A percentile compares a stretch with the other conserved stretches of the same genome.
Evolutionary conservation across 148 eudicot species (phyloP).

Genomic region (Hydrangea macrophylla): DNA sequence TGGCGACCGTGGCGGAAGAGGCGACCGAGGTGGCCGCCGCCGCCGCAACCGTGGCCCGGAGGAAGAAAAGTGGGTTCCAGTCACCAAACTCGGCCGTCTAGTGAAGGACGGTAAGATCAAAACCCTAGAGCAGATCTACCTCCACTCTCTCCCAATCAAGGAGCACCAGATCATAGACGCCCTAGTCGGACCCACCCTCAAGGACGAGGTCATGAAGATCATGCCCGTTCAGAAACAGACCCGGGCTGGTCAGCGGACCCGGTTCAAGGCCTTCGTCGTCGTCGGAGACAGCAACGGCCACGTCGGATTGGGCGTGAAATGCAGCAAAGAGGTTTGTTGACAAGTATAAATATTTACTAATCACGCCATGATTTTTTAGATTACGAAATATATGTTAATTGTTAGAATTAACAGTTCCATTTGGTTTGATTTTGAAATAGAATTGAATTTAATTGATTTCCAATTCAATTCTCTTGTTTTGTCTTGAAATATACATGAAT

Average conservation of each 20-base stretch:
- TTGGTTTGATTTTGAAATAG: too few species aligned
- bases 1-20: slow-evolving; percentile 49
- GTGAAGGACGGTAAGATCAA: slow-evolving; percentile 46
- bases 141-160: slow-evolving; percentile 69
- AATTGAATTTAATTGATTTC: too few species aligned
- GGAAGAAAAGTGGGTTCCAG: slow-evolving; percentile 63
- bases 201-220: slow-evolving; percentile 85
- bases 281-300: slow-evolving; percentile 76
- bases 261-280: slow-evolving; percentile 80
- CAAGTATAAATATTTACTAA: too few species aligned
- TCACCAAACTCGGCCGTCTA: slow-evolving; percentile 62
- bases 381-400: too few species aligned
- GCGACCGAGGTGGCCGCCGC: slow-evolving; percentile 61
- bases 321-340: slow-evolving; percentile 68
- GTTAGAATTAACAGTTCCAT: too few species aligned
- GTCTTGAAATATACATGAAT: too few species aligned
- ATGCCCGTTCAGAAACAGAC: slow-evolving; percentile 88
- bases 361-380: too few species aligned
- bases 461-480: too few species aligned
- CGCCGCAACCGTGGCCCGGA: slow-evolving; percentile 45
- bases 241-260: slow-evolving; percentile 71
- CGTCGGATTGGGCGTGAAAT: slow-evolving; percentile 72
- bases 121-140: slow-evolving; percentile 55
- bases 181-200: slow-evolving; percentile 41
- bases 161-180: slow-evolving; percentile 65